Conservation (phyloP, 352 stramenopile genomes). For the Pythium angustatum region DNA sequence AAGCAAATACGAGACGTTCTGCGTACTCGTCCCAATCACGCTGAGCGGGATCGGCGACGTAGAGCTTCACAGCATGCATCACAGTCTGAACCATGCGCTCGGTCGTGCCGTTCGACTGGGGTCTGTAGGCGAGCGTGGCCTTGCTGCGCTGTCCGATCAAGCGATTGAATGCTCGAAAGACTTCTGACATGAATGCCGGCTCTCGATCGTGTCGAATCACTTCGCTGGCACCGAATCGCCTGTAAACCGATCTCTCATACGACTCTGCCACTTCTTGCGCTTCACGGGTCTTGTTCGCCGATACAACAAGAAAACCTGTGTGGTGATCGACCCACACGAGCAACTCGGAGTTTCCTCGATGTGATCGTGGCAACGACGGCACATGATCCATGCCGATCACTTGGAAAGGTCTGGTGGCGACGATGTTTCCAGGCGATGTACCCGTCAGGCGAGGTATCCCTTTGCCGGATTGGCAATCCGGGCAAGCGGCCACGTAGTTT, state of each 20-base stretch:
- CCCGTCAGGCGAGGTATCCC: not conserved
- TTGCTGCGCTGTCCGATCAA: constrained; percentile 14
- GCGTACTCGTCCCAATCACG: constrained; percentile 29
- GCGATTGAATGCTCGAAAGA: constrained; percentile 24
- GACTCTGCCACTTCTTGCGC: constrained; percentile 28
- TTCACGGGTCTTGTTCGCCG: constrained; percentile 10
- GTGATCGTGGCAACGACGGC: constrained; percentile 22
- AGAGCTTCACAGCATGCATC: constrained; percentile 17
- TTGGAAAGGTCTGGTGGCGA: constrained; percentile 25
- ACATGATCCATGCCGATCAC: constrained; percentile 37
- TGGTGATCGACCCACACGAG: constrained; percentile 28
- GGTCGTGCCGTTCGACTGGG: constrained; percentile 19
- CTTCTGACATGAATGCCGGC: constrained; percentile 9
- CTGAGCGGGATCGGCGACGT: constrained; percentile 20
- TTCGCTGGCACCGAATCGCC: constrained; percentile 18
- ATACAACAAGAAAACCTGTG: constrained; percentile 21
- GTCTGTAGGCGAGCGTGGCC: constrained; percentile 21
- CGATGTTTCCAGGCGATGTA: constrained; percentile 17
- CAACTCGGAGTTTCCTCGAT: constrained; percentile 33
- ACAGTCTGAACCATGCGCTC: constrained; percentile 27
- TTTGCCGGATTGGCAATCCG: constrained; percentile 27
- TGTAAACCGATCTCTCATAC: constrained; percentile 24
- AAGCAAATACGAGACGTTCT: constrained; percentile 19
- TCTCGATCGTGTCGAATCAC: constrained; percentile 28
- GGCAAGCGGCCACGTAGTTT: constrained; percentile 9